A percentile compares a stretch with the other conserved stretches of the same genome.
These are phyloP conservation scores for Balakata baccata DNA, from an alignment of 345 rosid species.

Conservation along the genomic window DNA sequence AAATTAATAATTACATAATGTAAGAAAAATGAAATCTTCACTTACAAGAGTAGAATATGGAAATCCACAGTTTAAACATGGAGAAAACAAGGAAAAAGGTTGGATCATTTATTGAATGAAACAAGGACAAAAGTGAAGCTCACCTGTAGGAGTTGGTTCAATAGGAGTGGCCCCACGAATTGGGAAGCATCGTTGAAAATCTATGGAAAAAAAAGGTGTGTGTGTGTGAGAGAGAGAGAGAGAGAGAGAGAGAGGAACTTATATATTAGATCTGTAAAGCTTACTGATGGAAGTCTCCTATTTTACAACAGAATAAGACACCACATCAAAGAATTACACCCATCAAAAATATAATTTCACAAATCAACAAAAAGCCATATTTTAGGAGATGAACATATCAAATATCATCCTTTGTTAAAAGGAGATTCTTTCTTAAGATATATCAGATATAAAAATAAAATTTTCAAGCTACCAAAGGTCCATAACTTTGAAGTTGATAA, in stretches of 20 bases:
- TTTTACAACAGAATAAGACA: background rate
- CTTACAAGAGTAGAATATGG: background rate
- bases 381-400: background rate
- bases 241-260: constrained; percentile 13
- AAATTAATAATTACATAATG: background rate
- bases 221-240: background rate
- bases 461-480: background rate
- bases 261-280: constrained; percentile 8
- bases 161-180: constrained; percentile 86
- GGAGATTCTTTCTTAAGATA: background rate
- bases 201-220: constrained; percentile 34
- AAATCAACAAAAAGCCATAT: background rate
- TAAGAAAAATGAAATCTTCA: background rate
- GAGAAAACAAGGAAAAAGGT: constrained; percentile 2
- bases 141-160: constrained; percentile 86
- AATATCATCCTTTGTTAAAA: background rate
- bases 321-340: background rate
- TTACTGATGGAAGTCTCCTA: too few relatives aligned
- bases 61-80: background rate
- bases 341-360: background rate
- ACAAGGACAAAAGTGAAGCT: constrained; percentile 21
- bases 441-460: background rate
- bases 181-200: constrained; percentile 92
- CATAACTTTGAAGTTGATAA: background rate
- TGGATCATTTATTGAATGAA: constrained; percentile 11